Evolutionary conservation across 2,329 filamentous ascomycete species (phyloP).

Genomic region (Furcasterigmium sp.): DNA sequence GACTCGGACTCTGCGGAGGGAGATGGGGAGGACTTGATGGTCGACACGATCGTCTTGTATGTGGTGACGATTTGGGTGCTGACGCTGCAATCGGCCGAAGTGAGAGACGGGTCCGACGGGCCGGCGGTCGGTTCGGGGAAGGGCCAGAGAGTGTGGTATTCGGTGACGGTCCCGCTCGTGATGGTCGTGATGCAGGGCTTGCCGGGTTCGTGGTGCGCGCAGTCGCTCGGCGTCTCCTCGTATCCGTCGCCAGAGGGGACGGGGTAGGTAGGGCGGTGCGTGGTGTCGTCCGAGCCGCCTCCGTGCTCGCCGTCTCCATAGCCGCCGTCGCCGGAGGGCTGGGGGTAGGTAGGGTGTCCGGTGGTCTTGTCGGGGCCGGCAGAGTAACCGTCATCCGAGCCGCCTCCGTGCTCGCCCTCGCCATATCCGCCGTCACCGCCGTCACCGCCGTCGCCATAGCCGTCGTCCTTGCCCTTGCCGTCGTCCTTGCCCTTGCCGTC

Average conservation of each 20-base stretch:
- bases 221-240: neutral
- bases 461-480: neutral
- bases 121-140: constrained; percentile 6
- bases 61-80: constrained; percentile 25
- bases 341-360: neutral
- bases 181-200: constrained; percentile 15
- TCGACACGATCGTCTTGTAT: constrained; percentile 30
- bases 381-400: neutral
- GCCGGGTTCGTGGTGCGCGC: neutral
- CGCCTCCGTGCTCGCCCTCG: neutral
- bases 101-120: constrained; percentile 6
- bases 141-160: neutral
- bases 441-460: neutral
- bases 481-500: neutral
- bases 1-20: neutral
- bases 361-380: neutral
- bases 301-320: too few species aligned
- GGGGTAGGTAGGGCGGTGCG: neutral
- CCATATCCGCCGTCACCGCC: neutral
- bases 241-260: neutral
- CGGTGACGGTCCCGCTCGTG: neutral
- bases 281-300: neutral
- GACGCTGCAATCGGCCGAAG: constrained; percentile 16
- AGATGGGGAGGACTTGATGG: constrained; percentile 10
- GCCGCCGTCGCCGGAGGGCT: too few species aligned